Evolutionary conservation across 108 stramenopile genomes (phyloP).

Genomic region (Cylindrotheca fusiformis): DNA sequence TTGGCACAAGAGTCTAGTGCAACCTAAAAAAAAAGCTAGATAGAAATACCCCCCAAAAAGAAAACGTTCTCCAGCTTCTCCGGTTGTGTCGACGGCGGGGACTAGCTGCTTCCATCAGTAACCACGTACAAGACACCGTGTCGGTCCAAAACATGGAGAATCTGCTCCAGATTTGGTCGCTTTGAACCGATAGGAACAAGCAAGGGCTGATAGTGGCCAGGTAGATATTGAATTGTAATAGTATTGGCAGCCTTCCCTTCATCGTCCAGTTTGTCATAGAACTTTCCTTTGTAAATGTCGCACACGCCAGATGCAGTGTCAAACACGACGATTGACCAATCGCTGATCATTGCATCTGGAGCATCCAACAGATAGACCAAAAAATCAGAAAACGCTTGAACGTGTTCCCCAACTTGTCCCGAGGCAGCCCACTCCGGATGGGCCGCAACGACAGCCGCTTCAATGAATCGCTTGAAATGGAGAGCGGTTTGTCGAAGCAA

Average conservation of each 20-base stretch:
- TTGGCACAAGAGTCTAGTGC: conserved; percentile 11
- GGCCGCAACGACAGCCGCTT: conserved; percentile 54
- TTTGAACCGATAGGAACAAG: conserved; percentile 15
- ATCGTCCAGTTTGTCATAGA: conserved; percentile 24
- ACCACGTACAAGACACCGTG: conserved; percentile 54
- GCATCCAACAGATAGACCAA: conserved; percentile 58
- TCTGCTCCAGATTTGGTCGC: conserved; percentile 40
- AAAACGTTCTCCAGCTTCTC: too few species aligned
- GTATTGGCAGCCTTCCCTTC: conserved; percentile 42
- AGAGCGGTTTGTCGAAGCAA: conserved; percentile 46
- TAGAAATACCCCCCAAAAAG: too few species aligned
- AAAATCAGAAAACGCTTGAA: conserved; percentile 66
- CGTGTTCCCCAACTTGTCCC: conserved; percentile 62
- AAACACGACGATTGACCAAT: conserved; percentile 60
- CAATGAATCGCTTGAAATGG: conserved; percentile 50
- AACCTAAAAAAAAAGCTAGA: too few species aligned
- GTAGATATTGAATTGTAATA: conserved; percentile 46
- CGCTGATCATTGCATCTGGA: conserved; percentile 36
- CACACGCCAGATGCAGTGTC: conserved; percentile 56
- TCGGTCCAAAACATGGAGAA: conserved; percentile 43
- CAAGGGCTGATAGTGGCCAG: conserved; percentile 61
- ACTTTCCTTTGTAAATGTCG: conserved; percentile 56
- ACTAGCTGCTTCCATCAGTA: conserved; percentile 41
- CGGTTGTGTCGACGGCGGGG: too few species aligned
- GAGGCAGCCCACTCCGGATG: conserved; percentile 63